These are phyloP conservation scores for Thymus mandschuricus DNA, from an alignment of 257 asterid species.

Conservation along the genomic window DNA sequence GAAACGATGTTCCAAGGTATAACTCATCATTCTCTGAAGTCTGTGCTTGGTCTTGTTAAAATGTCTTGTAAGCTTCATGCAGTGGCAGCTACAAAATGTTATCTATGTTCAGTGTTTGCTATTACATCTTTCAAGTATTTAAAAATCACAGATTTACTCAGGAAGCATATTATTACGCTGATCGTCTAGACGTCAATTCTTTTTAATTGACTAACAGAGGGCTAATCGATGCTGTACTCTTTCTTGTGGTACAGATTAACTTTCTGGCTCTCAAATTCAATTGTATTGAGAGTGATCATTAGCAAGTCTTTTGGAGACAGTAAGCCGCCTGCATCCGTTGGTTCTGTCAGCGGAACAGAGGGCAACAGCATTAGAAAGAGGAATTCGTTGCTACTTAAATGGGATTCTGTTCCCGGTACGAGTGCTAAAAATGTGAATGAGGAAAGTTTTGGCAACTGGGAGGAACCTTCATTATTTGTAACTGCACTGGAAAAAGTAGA, in stretches of 20 bases:
- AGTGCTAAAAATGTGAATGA: conserved; percentile 36
- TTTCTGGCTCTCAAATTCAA: conserved; percentile 76
- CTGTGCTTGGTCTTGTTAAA: conserved; percentile 2
- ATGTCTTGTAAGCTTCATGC: not conserved
- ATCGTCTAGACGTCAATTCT: not conserved
- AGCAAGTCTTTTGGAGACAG: conserved; percentile 48
- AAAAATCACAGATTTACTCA: conserved; percentile 5
- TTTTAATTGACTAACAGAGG: not conserved
- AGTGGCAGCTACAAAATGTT: not conserved
- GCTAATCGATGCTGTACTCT: not conserved
- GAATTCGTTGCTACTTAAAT: conserved; percentile 46
- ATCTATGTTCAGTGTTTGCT: not conserved
- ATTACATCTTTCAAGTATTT: conserved; percentile 4
- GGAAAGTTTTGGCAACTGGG: conserved; percentile 58
- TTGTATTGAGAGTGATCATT: conserved; percentile 65
- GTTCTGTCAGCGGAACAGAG: conserved; percentile 34
- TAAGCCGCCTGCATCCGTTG: conserved; percentile 40
- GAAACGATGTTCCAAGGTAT: conserved; percentile 90
- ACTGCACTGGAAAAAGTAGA: conserved; percentile 70
- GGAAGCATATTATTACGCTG: not conserved
- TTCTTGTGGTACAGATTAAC: conserved; percentile 56
- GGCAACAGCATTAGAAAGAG: conserved; percentile 34
- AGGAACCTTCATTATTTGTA: conserved; percentile 55
- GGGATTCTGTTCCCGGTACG: conserved; percentile 54
- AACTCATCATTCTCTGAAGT: conserved; percentile 25